Evolutionary conservation across 2,329 filamentous ascomycete species (phyloP), one percentile per base, ranked within the genome.

Genomic region (Iodosphaeria phyllophila): DNA sequence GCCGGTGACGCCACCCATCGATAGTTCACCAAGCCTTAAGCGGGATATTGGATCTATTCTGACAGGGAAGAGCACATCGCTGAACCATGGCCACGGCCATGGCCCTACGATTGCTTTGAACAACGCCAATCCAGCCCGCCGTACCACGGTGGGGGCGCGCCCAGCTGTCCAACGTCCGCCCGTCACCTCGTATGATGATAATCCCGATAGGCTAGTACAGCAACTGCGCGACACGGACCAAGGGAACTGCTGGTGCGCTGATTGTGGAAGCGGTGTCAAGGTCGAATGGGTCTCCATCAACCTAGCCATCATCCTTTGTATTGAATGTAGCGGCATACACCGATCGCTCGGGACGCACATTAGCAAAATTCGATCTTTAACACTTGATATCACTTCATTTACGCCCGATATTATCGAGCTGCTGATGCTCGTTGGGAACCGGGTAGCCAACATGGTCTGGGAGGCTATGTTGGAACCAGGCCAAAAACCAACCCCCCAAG

Each of bases 221-320:
- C 72, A 76, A 43, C 68, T 98, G 20, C 75, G 86, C 24, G 79
- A 91, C 29, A 78, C 76, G 24, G 89, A 98, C 42, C 77, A 92
- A 40, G 84, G 82, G 20, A 98, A 98, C 49, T 75, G 70, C 36
- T 78, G 76, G 65, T 98, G 89, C 45, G 89, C 89, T 10, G 89
- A 98, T 47, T 98, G 89, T 43, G 79, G 80, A 8, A 91, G 83
- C 6, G 75, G 77, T 17, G 68, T 73, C 42, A 95, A 93, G 54
- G 84, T 92, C 13, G 89, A 98, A 49, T 98, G 89, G 89, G 89
- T 95, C 15, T 95, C 89, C 0, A 92, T 98, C 51, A 98, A 98
- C 41, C 62, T 98, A 4, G 89, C 80, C 22, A 92, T 98, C 30
- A 74, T 98, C 27, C 64, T 98, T 12, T 98, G 89, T 53, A 93